Evolutionary conservation across 2,329 filamentous ascomycete genomes (phyloP), one percentile per base, ranked within the genome.

Genomic region (Dactylellina parvicollis): DNA sequence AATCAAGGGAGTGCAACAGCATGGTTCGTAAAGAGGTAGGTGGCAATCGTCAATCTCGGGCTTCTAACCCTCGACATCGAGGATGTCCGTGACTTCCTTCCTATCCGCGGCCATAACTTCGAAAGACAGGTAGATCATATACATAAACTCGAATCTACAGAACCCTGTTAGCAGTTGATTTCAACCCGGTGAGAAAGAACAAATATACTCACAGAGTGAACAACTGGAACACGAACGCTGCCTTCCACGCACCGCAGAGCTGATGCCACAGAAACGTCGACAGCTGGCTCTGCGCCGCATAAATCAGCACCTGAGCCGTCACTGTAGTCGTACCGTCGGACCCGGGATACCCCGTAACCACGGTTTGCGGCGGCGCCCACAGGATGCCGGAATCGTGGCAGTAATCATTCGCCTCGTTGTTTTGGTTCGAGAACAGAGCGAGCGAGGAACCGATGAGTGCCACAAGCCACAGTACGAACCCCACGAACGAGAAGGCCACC

Each of bases 251-350:
- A 20, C 61, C 60, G 28, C 70, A 74, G 28, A 74, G 61, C 28
- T 74, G 70, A 54, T 67, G 55, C 70, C 70, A 74, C 60, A 74
- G 26, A 55, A 74, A 66, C 38, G 54, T 66, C 36, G 70, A 66
- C 55, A 74, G 34, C 54, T 74, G 70, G 18, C 60, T 61, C 18
- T 66, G 70, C 55, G 70, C 61, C 22, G 70, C 49, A 30, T 61
- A 67, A 20, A 74, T 61, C 8, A 62, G 38, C 44, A 74, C 70
- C 38, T 36, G 36, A 2, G 69, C 34, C 22, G 69, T 73, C 5
- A 57, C 55, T 28, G 47, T 56, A 4, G 16, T 44, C 24, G 62
- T 52, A 5, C 46, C 40, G 22, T 57, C 52, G 9, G 46, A 47
- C 7, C 62, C 56, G n/a, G 60, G 26, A 30, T 54, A 59, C 32